Percentiles rank a stretch among this genome's conserved stretches.
These are phyloP conservation scores for Protomyces pachydermus DNA, from an alignment of 1,139 yeast species.

Conservation along the genomic window DNA sequence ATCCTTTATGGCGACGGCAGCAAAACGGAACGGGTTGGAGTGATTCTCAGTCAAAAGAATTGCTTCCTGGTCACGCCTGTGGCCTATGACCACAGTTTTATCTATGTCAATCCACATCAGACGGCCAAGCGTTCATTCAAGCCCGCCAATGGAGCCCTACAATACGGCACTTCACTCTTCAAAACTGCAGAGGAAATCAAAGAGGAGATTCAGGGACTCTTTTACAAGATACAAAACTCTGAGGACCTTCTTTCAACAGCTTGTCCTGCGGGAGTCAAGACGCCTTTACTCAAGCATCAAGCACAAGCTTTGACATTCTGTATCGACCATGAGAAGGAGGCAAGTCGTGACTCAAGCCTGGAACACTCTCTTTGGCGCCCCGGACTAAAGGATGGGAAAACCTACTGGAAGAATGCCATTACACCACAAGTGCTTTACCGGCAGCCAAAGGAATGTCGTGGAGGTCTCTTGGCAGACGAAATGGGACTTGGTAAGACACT, in stretches of 20 bases:
- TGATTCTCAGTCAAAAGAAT: constrained; percentile 21
- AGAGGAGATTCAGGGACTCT: constrained; percentile 18
- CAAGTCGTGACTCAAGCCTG: not conserved
- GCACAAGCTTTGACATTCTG: constrained; percentile 61
- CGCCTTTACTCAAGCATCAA: constrained; percentile 20
- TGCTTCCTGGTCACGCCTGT: constrained; percentile 19
- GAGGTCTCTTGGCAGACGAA: constrained; percentile 94
- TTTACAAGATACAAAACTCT: constrained; percentile 13
- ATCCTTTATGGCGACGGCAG: constrained; percentile 12
- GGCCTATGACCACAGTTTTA: constrained; percentile 16
- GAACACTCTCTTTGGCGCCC: constrained; percentile 34
- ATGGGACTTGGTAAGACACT: constrained; percentile 98
- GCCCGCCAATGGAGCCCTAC: not conserved
- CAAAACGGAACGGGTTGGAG: constrained; percentile 13
- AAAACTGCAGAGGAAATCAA: constrained; percentile 21
- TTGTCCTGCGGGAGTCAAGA: constrained; percentile 4
- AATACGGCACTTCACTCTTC: constrained; percentile 21
- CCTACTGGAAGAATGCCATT: constrained; percentile 42
- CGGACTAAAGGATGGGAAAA: constrained; percentile 14
- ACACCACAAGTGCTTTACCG: constrained; percentile 14
- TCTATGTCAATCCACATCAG: constrained; percentile 23
- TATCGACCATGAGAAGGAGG: constrained; percentile 80
- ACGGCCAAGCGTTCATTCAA: constrained; percentile 3
- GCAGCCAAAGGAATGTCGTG: constrained; percentile 57
- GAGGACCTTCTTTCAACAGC: not conserved